A percentile compares a stretch with the other conserved stretches of the same genome.
phyloP scores from a whole-genome alignment of 1,284 basidiomycete genomes.

The Paramarasmius palmivorus region DNA sequence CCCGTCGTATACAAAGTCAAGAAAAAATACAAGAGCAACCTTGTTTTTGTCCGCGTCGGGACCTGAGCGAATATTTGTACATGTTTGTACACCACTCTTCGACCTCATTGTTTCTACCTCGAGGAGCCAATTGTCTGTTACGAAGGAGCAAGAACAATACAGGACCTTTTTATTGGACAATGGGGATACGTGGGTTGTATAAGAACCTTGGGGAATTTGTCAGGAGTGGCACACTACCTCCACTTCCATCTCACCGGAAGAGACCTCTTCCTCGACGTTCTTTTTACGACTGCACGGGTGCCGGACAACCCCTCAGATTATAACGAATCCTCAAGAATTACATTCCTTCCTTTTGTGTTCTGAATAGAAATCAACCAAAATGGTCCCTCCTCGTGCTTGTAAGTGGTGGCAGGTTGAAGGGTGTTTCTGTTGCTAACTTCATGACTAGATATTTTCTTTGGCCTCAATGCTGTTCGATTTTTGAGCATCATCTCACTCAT shows the following conservation, averaged over 20 bases:
- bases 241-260: not conserved
- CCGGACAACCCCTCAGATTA: conserved; percentile 14
- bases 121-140: not conserved
- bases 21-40: no score
- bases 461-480: conserved; percentile 74
- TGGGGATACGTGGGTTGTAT: conserved; percentile 1
- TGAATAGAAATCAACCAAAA: conserved; percentile 27
- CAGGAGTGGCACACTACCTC: not conserved
- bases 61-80: not conserved
- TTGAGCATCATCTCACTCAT: conserved; percentile 79
- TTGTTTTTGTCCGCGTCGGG: no score
- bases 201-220: not conserved
- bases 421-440: conserved; percentile 11
- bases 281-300: conserved; percentile 15
- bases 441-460: conserved; percentile 64
- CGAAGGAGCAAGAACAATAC: not conserved
- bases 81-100: not conserved
- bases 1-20: no score
- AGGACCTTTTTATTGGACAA: not conserved
- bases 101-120: conserved; percentile 1
- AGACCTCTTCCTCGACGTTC: not conserved
- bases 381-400: conserved; percentile 52
- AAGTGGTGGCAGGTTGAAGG: conserved; percentile 22
- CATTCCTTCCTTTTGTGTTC: not conserved
- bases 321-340: conserved; percentile 12